Conservation (phyloP, 2,329 filamentous ascomycete genomes). For the Penicillium sumatraense region DNA sequence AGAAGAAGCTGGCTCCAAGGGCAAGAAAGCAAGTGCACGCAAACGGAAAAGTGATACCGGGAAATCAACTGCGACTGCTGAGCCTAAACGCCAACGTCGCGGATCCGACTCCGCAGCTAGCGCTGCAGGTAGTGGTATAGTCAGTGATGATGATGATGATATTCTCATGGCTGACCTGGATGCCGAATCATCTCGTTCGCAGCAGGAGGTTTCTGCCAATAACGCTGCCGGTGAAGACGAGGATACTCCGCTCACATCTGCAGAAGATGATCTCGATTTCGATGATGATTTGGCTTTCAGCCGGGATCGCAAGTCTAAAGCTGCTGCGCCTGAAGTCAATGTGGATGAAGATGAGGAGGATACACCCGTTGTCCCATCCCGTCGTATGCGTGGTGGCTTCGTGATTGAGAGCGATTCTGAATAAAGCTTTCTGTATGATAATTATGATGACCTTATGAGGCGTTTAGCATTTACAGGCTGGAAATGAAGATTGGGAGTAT, state of each 20-base stretch:
- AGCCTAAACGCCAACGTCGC: constrained; percentile 37
- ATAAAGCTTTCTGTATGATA: constrained; percentile 24
- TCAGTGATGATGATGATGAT: constrained; percentile 35
- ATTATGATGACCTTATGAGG: constrained; percentile 35
- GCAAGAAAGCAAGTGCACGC: constrained; percentile 32
- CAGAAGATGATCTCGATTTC: constrained; percentile 38
- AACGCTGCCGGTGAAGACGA: constrained; percentile 22
- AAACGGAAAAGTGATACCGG: constrained; percentile 36
- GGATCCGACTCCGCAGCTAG: constrained; percentile 20
- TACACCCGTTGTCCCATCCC: constrained; percentile 32
- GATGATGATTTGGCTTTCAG: constrained; percentile 40
- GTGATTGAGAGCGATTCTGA: constrained; percentile 51
- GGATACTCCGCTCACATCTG: constrained; percentile 31
- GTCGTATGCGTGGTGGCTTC: constrained; percentile 45
- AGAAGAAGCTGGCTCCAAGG: constrained; percentile 31
- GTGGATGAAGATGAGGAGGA: constrained; percentile 40
- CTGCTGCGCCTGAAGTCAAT: constrained; percentile 8
- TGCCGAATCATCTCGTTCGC: constrained; percentile 21
- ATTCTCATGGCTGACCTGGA: constrained; percentile 35
- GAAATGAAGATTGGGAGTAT: constrained; percentile 6
- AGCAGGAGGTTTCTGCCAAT: constrained; percentile 20
- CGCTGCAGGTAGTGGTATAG: constrained; percentile 11
- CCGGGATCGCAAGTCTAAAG: constrained; percentile 28
- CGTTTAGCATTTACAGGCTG: constrained; percentile 23
- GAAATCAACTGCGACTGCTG: constrained; percentile 22